Base-by-base conservation (phyloP, 306 rosid species). In the Biancaea sappan region DNA sequence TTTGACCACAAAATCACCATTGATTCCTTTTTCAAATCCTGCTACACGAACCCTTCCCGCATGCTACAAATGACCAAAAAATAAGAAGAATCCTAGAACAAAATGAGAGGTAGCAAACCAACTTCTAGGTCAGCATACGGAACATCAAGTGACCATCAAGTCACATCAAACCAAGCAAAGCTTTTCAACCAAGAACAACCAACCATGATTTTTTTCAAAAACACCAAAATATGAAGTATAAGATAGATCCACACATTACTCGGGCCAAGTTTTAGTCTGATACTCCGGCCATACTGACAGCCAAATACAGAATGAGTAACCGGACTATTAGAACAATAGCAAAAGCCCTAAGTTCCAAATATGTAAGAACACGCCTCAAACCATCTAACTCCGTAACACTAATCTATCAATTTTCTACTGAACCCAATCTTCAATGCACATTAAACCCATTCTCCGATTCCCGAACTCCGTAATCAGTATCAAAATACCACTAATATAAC, bases 121-220 rank as follows among this genome's bases (percentile, higher is more conserved):
- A n/a, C n/a, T n/a, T n/a, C n/a, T n/a, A n/a, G n/a, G n/a, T n/a
- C n/a, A n/a, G 34, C 29, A 66, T 11, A 22, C 34, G 21, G 11
- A 60, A 69, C 21, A 60, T 77, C 47, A 38, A 9, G 32, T 9
- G 19, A 47, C n/a, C 38, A 41, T 21, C 53, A 2, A 41, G 22
- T 15, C 34, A 21, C 5, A n/a, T n/a, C n/a, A 13, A 0, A 7
- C 47, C 24, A 28, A 65, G 25, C 54, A 25, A 57, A 13, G 19
- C 47, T 48, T 44, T 52, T n/a, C 18, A 40, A 76, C 28, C 52
- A 72, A 56, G 72, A 43, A 21, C 53, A 63, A 72, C 19, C 43
- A 28, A 4, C 32, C 31, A 70, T 46, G 24, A 63, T 22, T n/a
- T n/a, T n/a, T n/a, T n/a, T n/a, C n/a, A n/a, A 53, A 69, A 69